Evolutionary conservation across 768 basidiomycete genomes (phyloP).

Genomic region (Tremella fuciformis): DNA sequence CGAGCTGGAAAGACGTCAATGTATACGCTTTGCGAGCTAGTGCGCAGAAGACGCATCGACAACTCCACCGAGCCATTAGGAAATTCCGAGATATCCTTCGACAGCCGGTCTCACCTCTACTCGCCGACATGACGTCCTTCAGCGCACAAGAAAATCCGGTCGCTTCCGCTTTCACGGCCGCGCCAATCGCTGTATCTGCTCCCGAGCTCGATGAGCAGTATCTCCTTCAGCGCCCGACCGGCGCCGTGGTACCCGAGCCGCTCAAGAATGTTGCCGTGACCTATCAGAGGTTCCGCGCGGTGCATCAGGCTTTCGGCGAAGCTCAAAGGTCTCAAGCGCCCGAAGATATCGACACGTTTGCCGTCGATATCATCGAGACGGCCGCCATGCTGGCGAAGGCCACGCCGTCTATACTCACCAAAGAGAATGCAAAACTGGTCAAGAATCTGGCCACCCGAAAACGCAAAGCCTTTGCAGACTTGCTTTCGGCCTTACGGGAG

Average conservation of each 20-base stretch:
- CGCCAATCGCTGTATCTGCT: background rate
- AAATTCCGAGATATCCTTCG: conserved; percentile 89
- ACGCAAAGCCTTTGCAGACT: conserved; percentile 82
- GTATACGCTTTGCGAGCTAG: conserved; percentile 89
- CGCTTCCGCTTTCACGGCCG: background rate
- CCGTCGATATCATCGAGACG: conserved; percentile 59
- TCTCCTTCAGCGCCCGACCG: conserved; percentile 5
- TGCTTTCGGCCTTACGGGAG: conserved; percentile 80
- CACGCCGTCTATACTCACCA: conserved; percentile 55
- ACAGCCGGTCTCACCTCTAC: conserved; percentile 58
- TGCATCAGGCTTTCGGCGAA: conserved; percentile 53
- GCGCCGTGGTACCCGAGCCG: conserved; percentile 1
- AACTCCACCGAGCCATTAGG: conserved; percentile 82
- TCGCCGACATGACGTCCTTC: conserved; percentile 26
- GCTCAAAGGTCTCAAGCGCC: conserved; percentile 48
- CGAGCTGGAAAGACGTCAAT: conserved; percentile 97
- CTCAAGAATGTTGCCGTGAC: conserved; percentile 52
- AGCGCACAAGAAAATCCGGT: conserved; percentile 22
- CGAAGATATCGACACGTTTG: conserved; percentile 56
- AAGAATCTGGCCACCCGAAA: conserved; percentile 79
- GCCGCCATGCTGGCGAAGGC: conserved; percentile 50
- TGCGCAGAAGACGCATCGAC: conserved; percentile 82
- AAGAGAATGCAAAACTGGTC: conserved; percentile 57
- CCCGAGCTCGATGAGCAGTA: conserved; percentile 2
- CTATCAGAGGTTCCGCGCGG: conserved; percentile 53